Base-by-base conservation (phyloP, 345 rosid genomes). In the Eucalyptus melliodora region DNA sequence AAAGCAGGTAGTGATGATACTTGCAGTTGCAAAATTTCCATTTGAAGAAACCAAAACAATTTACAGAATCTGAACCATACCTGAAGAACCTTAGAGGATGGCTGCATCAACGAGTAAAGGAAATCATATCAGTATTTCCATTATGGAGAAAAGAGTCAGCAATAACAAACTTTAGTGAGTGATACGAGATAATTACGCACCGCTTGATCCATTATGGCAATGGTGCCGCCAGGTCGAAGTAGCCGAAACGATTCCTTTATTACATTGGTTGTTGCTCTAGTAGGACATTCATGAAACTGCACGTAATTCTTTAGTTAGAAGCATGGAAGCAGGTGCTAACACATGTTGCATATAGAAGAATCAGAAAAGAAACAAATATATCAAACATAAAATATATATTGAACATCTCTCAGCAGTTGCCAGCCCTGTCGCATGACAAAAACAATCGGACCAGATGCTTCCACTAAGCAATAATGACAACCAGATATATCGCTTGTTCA, bases 271-370 rank as follows among this genome's bases (percentile, higher is more conserved):
- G 92, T 94, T 86, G 95, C 95, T 90, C 93, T 92, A 88, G 93
- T 92, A 34, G 97, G 97, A 77, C 95, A 94, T 93, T 95, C 96
- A 86, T 94, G 97, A 77, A 94, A 80, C 97, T 95, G 96, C 59
- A 90, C 34, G 56, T 51, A 11, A 51, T 88, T 69, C 30, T 42
- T 87, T 19, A 87, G 86, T 87, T 31, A 90, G 86, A 40, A 50
- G 55, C 50, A 37, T 72, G 47, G 55, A 47, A 40, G 69, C 37
- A 26, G 45, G 15, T 27, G 55, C 44, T 34, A 15, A 26, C 50
- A 31, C 30, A 27, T 31, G 47, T 62, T n/a, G n/a, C 42, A 60
- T 6, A 87, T 37, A 45, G 9, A 60, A 50, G 67, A 86, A 50
- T 34, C 50, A 1, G 87, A 85, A n/a, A 30, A 77, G 45, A 37